These are phyloP conservation scores for Diospyros kaki DNA, from an alignment of 148 eudicot species.

Conservation along the genomic window DNA sequence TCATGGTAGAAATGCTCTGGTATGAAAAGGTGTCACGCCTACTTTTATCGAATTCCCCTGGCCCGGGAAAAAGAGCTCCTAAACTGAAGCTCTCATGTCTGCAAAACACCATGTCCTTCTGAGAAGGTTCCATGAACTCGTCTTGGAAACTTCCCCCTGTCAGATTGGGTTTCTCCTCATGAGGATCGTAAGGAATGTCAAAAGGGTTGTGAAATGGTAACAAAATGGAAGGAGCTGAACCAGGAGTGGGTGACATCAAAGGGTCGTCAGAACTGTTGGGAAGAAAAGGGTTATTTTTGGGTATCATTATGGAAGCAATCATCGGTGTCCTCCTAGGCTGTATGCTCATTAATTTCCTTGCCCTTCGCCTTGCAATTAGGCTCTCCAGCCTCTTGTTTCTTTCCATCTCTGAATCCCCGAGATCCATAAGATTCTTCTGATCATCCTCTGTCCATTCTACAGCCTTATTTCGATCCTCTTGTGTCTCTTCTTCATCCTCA, in stretches of 20 bases:
- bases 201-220: conserved; percentile 58
- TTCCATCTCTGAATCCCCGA: conserved; percentile 58
- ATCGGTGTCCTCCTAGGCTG: conserved; percentile 37
- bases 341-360: conserved; percentile 45
- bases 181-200: conserved; percentile 81
- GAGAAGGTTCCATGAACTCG: conserved; percentile 38
- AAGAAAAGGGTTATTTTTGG: conserved; percentile 19
- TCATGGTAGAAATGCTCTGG: conserved; percentile 28
- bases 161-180: conserved; percentile 73
- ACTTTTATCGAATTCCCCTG: conserved; percentile 27
- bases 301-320: conserved; percentile 24
- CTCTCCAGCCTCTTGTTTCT: conserved; percentile 66
- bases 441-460: conserved; percentile 56
- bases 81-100: conserved; percentile 50
- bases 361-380: conserved; percentile 57
- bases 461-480: conserved; percentile 31
- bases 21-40: conserved; percentile 1
- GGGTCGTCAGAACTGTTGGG: conserved; percentile 1
- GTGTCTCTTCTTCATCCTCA: conserved; percentile 30
- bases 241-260: conserved; percentile 36
- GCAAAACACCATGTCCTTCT: conserved; percentile 33
- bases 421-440: conserved; percentile 48
- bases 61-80: conserved; percentile 22
- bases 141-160: conserved; percentile 61
- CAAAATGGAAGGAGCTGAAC: conserved; percentile 68